A percentile compares a stretch with the other conserved stretches of the same genome.
Evolutionary conservation across 1,284 basidiomycete species (phyloP).

Genomic region (Trichosporon sp.): DNA sequence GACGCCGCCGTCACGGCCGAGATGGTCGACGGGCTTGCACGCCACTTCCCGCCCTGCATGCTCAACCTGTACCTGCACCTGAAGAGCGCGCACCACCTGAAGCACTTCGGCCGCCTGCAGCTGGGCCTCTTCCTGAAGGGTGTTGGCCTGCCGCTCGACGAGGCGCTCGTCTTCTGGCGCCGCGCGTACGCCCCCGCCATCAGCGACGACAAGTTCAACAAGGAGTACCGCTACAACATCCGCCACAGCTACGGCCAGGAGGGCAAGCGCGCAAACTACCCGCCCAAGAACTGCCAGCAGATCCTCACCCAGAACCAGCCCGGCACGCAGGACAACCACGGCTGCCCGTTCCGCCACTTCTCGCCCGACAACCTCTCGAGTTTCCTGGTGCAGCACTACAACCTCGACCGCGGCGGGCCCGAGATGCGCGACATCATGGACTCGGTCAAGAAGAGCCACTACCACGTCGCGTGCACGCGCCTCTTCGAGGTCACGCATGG

Average conservation of each 20-base stretch:
- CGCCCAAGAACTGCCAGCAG: conserved; percentile 89
- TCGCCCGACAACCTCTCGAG: conserved; percentile 75
- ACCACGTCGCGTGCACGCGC: conserved; percentile 93
- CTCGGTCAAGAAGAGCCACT: conserved; percentile 76
- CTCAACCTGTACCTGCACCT: conserved; percentile 79
- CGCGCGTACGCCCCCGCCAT: conserved; percentile 69
- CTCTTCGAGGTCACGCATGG: conserved; percentile 96
- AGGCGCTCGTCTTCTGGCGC: conserved; percentile 91
- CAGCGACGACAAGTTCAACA: conserved; percentile 95
- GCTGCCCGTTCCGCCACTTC: conserved; percentile 94
- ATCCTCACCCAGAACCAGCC: conserved; percentile 77
- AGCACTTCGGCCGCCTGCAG: conserved; percentile 87
- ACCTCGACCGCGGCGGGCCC: conserved; percentile 57
- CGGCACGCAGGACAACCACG: conserved; percentile 70
- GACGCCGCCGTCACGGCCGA: conserved; percentile 72
- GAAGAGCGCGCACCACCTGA: conserved; percentile 75
- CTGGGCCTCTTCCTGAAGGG: conserved; percentile 96
- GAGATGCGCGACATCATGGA: conserved; percentile 85
- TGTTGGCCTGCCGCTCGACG: conserved; percentile 87
- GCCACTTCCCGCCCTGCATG: conserved; percentile 96
- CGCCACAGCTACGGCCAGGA: conserved; percentile 93
- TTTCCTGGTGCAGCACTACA: conserved; percentile 68
- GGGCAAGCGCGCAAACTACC: conserved; percentile 89
- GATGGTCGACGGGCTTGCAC: conserved; percentile 85
- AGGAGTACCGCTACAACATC: conserved; percentile 97